Evolutionary conservation across 768 basidiomycete genomes (phyloP), one percentile per base, ranked within the genome.

Genomic region (Lactarius pseudohatsudake): DNA sequence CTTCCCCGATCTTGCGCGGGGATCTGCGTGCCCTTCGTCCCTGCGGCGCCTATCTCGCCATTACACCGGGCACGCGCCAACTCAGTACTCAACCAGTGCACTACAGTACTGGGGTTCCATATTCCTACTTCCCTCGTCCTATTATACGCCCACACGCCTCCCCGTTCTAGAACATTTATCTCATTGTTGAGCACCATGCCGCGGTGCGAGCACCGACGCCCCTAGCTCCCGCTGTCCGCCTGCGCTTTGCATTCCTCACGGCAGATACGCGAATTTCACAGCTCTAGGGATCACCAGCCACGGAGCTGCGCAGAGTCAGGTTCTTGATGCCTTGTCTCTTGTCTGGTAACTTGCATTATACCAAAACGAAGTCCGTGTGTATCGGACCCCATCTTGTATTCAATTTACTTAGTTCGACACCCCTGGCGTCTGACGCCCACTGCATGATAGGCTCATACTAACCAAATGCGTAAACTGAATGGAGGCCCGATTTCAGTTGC

Each of bases 291-390:
- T 77, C 91, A 55, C 81, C 87, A 1, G 69, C 75, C 5, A 73
- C 79, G 8, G 79, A 86, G 22, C 77, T 90, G 30, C 69, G 69
- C 7, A 80, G 82, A n/a, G 78, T 96, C n/a, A 92, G 92, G 1
- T 87, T 94, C 72, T 77, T 96, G 26, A 96, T 94, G 92, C 96
- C 96, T 13, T 98, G 36, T 38, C 11, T 38, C 36, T 38, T 38
- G 36, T 38, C 78, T 97, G 1, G 11, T 38, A 38, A 38, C 36
- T 38, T 38, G 36, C 36, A 38, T 38, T 38, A 36, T 36, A 36
- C 36, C 36, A 38, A 38, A 38, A 38, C 36, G 36, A 38, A 38
- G 11, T 38, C 36, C 36, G 36, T 38, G 36, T 11, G 11, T 38
- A 38, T 38, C 36, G 36, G 36, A 10, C 36, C 36, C 10, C 36